A percentile compares a stretch with the other conserved stretches of the same genome.
phyloP scores from a whole-genome alignment of 192 early-diverging fungal genomes.

The Backusella macrospora region DNA sequence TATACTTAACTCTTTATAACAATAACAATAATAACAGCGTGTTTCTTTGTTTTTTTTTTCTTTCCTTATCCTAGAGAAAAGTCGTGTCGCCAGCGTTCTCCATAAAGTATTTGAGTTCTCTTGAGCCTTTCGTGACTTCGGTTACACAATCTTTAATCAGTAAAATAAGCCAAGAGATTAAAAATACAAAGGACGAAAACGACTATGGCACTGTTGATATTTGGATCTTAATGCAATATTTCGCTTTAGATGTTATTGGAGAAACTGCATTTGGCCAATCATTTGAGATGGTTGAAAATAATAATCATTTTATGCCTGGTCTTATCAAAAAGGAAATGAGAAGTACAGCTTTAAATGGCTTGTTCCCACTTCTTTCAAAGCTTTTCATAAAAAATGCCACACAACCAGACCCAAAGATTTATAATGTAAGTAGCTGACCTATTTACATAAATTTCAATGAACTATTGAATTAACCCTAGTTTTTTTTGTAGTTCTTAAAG shows the following conservation, averaged over 20 bases:
- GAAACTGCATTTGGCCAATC: constrained; percentile 53
- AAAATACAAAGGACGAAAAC: constrained; percentile 22
- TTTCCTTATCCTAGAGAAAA: constrained; percentile 42
- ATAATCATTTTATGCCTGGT: constrained; percentile 42
- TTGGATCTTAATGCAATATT: constrained; percentile 34
- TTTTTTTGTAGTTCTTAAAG: constrained; percentile 29
- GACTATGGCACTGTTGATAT: constrained; percentile 39
- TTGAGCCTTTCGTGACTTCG: constrained; percentile 46
- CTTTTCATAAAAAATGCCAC: neutral
- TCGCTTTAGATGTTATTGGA: constrained; percentile 55
- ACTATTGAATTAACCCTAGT: no score
- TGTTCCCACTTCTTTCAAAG: neutral
- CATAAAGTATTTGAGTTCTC: constrained; percentile 47
- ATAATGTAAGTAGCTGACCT: neutral
- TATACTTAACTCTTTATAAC: neutral
- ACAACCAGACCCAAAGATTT: neutral
- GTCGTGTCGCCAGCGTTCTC: constrained; percentile 54
- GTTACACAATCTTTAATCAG: constrained; percentile 31
- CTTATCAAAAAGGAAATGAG: constrained; percentile 23
- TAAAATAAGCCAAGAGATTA: constrained; percentile 37
- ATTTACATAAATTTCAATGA: neutral
- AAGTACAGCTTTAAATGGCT: neutral
- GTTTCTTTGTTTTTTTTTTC: neutral
- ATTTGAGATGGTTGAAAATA: constrained; percentile 54
- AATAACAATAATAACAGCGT: neutral